phyloP scores from a whole-genome alignment of 306 rosid species.

The Glycyrrhiza uralensis region DNA sequence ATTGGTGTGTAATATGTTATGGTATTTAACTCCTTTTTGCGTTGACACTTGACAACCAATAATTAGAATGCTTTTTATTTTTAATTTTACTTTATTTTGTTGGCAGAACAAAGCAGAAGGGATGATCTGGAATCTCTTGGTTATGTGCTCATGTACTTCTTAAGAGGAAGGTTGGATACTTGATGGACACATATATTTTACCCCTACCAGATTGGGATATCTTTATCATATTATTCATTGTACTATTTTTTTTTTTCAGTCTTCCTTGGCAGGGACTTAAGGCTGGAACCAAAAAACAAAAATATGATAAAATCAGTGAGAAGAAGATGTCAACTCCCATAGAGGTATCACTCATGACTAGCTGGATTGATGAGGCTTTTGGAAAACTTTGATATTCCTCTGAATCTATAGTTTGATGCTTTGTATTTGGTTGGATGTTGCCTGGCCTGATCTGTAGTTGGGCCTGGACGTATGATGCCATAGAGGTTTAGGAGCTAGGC shows the following conservation, averaged over 20 bases:
- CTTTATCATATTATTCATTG: neutral
- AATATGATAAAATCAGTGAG: constrained; percentile 94
- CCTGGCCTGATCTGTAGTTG: neutral
- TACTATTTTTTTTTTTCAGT: constrained; percentile 43
- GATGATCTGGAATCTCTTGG: constrained; percentile 99
- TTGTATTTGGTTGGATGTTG: constrained; percentile 12
- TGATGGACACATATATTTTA: constrained; percentile 17
- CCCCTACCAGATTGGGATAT: constrained; percentile 25
- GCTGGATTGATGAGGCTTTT: constrained; percentile 12
- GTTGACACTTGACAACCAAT: constrained; percentile 13
- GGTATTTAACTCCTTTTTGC: constrained; percentile 18
- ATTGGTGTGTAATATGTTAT: constrained; percentile 67
- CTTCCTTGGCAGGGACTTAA: constrained; percentile 99
- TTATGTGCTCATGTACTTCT: constrained; percentile 96
- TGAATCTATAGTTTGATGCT: constrained; percentile 3
- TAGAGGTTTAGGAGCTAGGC: neutral
- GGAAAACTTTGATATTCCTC: constrained; percentile 13
- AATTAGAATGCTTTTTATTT: neutral
- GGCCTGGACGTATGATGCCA: neutral
- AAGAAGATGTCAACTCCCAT: constrained; percentile 89
- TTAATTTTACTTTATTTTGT: constrained; percentile 27
- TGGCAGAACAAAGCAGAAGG: constrained; percentile 99
- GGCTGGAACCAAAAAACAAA: constrained; percentile 97
- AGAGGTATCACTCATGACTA: constrained; percentile 67
- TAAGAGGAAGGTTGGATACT: constrained; percentile 88